Evolutionary conservation across 257 asterid species (phyloP).

Genomic region (Solanum neorickii): DNA sequence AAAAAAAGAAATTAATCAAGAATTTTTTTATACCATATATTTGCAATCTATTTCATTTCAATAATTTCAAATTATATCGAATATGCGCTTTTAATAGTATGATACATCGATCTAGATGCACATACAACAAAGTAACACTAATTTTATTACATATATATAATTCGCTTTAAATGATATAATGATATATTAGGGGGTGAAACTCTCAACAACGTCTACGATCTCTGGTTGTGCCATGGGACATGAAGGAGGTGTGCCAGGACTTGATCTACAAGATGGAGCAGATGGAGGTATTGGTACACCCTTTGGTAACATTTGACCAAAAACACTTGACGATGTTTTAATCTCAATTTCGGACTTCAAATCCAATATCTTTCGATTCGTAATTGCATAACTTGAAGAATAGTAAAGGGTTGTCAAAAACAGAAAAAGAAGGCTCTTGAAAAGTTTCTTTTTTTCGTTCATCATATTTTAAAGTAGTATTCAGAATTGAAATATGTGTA

Average conservation of each 20-base stretch:
- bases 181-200: neutral
- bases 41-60: neutral
- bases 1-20: too few species aligned
- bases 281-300: neutral
- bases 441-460: neutral
- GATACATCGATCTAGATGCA: neutral
- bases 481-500: neutral
- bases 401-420: neutral
- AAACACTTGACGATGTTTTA: neutral
- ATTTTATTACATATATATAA: too few species aligned
- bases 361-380: neutral
- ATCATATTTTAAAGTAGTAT: neutral
- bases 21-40: neutral
- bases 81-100: neutral
- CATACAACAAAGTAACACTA: neutral
- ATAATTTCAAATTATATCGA: neutral
- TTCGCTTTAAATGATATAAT: too few species aligned
- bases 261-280: neutral
- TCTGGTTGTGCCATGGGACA: neutral
- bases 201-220: neutral
- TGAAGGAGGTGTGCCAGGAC: neutral
- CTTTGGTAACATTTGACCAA: neutral
- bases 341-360: neutral
- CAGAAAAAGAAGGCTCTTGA: neutral
- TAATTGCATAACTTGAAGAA: neutral